Conservation (phyloP, 768 basidiomycete genomes). For the Leucosporidium yakuticum region DNA sequence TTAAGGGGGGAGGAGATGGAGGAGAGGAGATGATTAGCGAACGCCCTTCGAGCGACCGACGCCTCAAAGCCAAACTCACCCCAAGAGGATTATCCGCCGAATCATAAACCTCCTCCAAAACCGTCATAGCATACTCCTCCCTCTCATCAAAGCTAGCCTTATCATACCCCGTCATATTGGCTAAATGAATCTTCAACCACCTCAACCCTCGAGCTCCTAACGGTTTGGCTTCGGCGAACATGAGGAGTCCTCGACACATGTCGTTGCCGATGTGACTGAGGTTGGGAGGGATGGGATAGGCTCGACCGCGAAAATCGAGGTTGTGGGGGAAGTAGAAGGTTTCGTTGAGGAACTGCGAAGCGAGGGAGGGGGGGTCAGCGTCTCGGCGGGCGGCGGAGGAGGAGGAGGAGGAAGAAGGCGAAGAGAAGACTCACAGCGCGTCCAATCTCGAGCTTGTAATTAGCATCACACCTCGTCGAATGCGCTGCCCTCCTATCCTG, state of each 20-base stretch:
- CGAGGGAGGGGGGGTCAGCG: constrained; percentile 14
- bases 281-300: constrained; percentile 94
- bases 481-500: constrained; percentile 52
- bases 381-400: too few relatives aligned
- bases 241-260: constrained; percentile 70
- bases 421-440: constrained; percentile 58
- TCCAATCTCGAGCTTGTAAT: constrained; percentile 96
- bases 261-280: constrained; percentile 95
- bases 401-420: constrained; percentile 6
- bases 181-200: constrained; percentile 92
- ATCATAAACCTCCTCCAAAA: constrained; percentile 71
- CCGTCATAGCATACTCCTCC: constrained; percentile 66
- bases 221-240: constrained; percentile 70
- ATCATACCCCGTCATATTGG: constrained; percentile 88
- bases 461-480: constrained; percentile 83
- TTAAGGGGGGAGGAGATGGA: too few relatives aligned
- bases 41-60: constrained; percentile 1
- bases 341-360: constrained; percentile 69
- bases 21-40: too few relatives aligned
- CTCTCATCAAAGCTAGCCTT: constrained; percentile 92
- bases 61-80: constrained; percentile 47
- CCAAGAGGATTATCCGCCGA: constrained; percentile 72
- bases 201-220: constrained; percentile 77
- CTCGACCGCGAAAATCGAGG: constrained; percentile 92
- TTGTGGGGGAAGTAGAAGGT: constrained; percentile 90